Percentiles rank a stretch among this genome's conserved stretches.
phyloP scores from a whole-genome alignment of 2,329 filamentous ascomycete genomes.

The Stemphylium lycopersici region DNA sequence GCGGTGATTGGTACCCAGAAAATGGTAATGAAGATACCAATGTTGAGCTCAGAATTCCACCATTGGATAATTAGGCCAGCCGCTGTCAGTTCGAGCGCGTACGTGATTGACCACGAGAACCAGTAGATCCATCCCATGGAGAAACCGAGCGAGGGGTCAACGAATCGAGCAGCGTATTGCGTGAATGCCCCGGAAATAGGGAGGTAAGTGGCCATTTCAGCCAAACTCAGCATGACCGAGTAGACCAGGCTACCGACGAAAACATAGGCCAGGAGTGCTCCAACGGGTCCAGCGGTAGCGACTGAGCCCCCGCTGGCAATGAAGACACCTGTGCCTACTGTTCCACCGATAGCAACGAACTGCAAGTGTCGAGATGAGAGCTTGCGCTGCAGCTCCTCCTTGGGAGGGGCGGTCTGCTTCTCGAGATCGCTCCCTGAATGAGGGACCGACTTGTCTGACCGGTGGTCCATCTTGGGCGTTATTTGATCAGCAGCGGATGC shows the following conservation, averaged over 20 bases:
- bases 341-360: slow-evolving; percentile 50
- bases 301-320: slow-evolving; percentile 58
- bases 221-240: slow-evolving; percentile 70
- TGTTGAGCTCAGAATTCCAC: slow-evolving; percentile 67
- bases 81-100: slow-evolving; percentile 73
- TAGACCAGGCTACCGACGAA: slow-evolving; percentile 72
- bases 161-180: slow-evolving; percentile 75
- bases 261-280: slow-evolving; percentile 54
- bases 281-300: slow-evolving; percentile 56
- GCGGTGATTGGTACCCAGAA: slow-evolving; percentile 74
- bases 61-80: slow-evolving; percentile 78
- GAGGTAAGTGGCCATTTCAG: slow-evolving; percentile 77
- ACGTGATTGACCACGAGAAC: slow-evolving; percentile 78
- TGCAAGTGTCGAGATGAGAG: slow-evolving; percentile 47
- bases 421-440: slow-evolving; percentile 43
- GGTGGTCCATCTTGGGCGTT: slow-evolving; percentile 35
- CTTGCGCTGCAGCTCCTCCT: slow-evolving; percentile 44
- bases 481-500: slow-evolving; percentile 31
- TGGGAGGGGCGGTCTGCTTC: slow-evolving; percentile 38
- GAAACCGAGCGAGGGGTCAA: slow-evolving; percentile 75
- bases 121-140: slow-evolving; percentile 85
- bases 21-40: slow-evolving; percentile 74
- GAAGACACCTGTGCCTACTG: slow-evolving; percentile 62
- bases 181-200: slow-evolving; percentile 79
- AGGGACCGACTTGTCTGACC: slow-evolving; percentile 39